Base-by-base conservation (phyloP, 495 filamentous ascomycete species). In the Xylaria palmicola region DNA sequence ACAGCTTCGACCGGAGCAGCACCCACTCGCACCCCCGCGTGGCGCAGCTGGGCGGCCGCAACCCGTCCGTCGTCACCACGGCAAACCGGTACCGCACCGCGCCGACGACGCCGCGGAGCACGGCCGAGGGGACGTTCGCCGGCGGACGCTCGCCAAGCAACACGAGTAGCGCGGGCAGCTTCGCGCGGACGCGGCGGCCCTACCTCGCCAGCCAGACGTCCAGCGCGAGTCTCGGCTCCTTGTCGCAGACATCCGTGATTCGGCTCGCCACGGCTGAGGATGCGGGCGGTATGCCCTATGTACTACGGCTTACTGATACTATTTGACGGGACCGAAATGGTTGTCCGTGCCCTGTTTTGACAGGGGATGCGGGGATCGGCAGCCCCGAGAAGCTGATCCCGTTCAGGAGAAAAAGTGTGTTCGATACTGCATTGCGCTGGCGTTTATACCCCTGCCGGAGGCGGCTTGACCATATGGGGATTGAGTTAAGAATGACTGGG, bases 21-120 rank as follows among this genome's bases (percentile, higher is more conserved):
- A 60, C 57, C 9, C 65, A 60, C 34, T 69, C 71, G 17, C 61
- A 64, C 17, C 58, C 24, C 6, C 55, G 36, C 15, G 62, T 50
- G 36, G 64, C 62, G 7, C 56, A 45, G 4, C 59, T 73, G 9
- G 52, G 61, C 1, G 5, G 65, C 71, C 5, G 73, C 71, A 37
- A 75, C 72, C 9, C 69, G 70, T 26, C 57, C n/a, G n/a, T n/a
- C n/a, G n/a, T n/a, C n/a, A n/a, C n/a, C n/a, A n/a, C n/a, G n/a
- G n/a, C n/a, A n/a, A n/a, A 64, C 60, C 71, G 72, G 40, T 81
- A 77, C 55, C 74, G 74, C 48, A 83, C 82, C 0, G 82, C 82
- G 39, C 82, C 82, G 6, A 81, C 77, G 6, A 83, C 82, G 12
- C 82, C 82, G 6, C 72, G 69, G 44, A 80, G 80, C 55, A 69